Evolutionary conservation across 2,329 filamentous ascomycete genomes (phyloP), one percentile per base, ranked within the genome.

Genomic region (Moelleriella libera): DNA sequence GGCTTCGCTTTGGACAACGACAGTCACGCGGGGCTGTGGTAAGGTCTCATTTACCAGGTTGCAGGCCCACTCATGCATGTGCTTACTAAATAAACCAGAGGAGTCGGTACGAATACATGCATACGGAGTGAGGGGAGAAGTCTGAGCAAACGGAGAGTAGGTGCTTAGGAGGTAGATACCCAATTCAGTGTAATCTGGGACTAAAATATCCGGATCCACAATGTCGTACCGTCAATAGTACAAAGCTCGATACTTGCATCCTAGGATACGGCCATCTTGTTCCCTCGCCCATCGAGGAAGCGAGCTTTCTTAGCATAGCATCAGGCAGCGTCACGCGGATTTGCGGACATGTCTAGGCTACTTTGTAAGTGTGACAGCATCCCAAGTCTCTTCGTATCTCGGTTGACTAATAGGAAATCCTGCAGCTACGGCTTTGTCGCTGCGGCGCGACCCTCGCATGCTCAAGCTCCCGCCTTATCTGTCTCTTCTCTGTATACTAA

Each of bases 391-490:
- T 3, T 21, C 21, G 21, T 21, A 21, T 21, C 21, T 21, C 21
- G 21, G 2, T 21, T 21, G 1, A 37, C 34, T 21, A 3, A 39
- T 30, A 28, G 45, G 31, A 32, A 29, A 41, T 41, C 8, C 31
- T 40, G 40, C 50, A 80, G 76, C 76, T 53, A 71, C 82, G 57
- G 71, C 82, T 52, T 67, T 85, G 57, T 76, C 77, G 56, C 71
- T 95, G 60, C 83, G 88, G 60, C 81, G 80, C 64, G 85, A 95
- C 64, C 84, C 86, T 57, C 79, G 85, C 54, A 71, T 95, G 49
- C 78, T 92, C 53, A 86, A 85, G 67, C 68, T 94, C 14, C 89
- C 90, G 41, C 87, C 88, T 11, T 90, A 94, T 68, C 69, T 97
- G 34, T 96, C 90, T 34, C 75, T 88, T 46, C 69, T 94, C 41